Base-by-base conservation (phyloP, 2,329 filamentous ascomycete genomes). In the Macroventuria anomochaeta region DNA sequence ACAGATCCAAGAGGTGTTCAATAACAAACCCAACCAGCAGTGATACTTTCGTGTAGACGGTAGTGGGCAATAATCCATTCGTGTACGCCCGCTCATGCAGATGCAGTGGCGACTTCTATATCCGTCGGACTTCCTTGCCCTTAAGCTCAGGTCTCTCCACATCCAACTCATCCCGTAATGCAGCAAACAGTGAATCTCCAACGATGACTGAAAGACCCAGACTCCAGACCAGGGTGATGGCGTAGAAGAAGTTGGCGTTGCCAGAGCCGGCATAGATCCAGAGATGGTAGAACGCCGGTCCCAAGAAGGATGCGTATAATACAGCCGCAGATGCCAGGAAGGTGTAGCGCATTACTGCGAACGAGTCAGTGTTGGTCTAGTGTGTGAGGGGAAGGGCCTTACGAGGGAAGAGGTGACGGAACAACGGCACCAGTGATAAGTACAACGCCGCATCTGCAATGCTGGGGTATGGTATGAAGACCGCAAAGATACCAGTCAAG, bases 201-300 rank as follows among this genome's bases (percentile, higher is more conserved):
- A 97, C 84, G 25, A 99, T 79, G 58, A 99, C 81, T 31, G 92
- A 93, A 63, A 96, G 82, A 0, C 91, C 95, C 20, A 99, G 75
- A 70, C 91, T 96, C 95, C 95, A 99, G 0, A 99, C 95, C n/a
- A 99, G 79, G 0, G 95, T 99, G 67, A 99, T 97, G 61, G 95
- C 95, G 72, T 99, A 99, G 78, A 99, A 99, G 79, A 99, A 99
- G 74, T 99, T 99, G 54, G 95, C 95, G 68, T 99, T 99, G 23
- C 95, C 95, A 51, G 92, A 96, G 42, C 95, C 95, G 2, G 95
- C 95, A 70, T 97, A 99, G 53, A 99, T 93, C 95, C 95, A 99
- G 5, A 99, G 80, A 71, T 99, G 88, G 73, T 97, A 96, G 72
- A 99, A 99, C 0, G 93, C 92, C 1, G 95, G 95, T 0, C 95